These are phyloP conservation scores for Phyllosticta paracitricarpa DNA, from an alignment of 2,329 filamentous ascomycete species.

Conservation along the genomic window DNA sequence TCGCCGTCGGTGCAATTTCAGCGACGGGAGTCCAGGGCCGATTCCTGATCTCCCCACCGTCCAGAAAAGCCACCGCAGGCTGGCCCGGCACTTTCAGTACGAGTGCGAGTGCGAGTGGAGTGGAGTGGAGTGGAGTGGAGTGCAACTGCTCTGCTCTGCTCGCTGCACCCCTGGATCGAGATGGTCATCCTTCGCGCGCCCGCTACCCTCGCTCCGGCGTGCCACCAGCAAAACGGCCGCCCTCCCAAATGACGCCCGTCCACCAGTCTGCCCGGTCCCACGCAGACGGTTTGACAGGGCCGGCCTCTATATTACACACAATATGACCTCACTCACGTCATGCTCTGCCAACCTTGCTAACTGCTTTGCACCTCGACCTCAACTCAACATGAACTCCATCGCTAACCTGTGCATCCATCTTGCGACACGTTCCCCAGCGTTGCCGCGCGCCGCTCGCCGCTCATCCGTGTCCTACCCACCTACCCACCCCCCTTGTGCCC, in stretches of 20 bases:
- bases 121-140: too few relatives aligned
- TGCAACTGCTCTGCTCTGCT: background rate
- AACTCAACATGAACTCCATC: background rate
- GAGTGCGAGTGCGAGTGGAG: background rate
- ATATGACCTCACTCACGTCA: background rate
- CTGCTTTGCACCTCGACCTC: background rate
- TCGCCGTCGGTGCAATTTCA: background rate
- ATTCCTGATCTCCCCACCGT: background rate
- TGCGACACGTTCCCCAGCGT: background rate
- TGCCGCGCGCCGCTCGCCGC: background rate
- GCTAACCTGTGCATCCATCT: too few relatives aligned
- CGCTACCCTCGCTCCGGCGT: background rate
- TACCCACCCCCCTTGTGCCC: too few relatives aligned
- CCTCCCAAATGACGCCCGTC: background rate
- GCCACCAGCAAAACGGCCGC: background rate
- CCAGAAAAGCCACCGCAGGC: background rate
- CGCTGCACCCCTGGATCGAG: background rate
- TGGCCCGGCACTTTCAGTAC: background rate
- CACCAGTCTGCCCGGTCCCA: background rate
- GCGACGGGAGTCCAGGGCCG: too few relatives aligned
- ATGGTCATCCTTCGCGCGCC: background rate
- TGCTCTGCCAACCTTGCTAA: background rate
- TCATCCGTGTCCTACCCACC: background rate
- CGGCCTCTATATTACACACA: too few relatives aligned
- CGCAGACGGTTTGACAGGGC: too few relatives aligned